Evolutionary conservation across 106 monocot genomes (phyloP).

Genomic region (Gastrodia elata): DNA sequence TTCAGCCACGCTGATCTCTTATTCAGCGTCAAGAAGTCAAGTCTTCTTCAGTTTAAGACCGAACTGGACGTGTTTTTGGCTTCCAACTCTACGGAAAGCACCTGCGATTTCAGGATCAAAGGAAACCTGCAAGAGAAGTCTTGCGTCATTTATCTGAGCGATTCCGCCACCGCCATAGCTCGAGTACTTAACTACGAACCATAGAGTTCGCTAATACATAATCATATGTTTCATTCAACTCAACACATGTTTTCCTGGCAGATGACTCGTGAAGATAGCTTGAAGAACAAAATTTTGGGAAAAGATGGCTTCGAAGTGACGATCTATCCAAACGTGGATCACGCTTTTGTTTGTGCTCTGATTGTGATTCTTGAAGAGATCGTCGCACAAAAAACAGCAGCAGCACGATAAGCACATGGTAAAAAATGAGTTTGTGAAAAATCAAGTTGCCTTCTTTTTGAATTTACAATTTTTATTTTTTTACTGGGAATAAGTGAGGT

Average conservation of each 20-base stretch:
- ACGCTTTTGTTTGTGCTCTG: constrained; percentile 31
- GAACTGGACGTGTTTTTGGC: constrained; percentile 38
- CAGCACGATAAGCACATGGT: no score
- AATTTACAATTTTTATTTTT: no score
- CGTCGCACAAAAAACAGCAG: no score
- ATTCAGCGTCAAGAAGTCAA: constrained; percentile 34
- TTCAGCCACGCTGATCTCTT: constrained; percentile 21
- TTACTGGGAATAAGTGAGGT: no score
- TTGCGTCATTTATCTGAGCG: constrained; percentile 30
- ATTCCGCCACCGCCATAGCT: constrained; percentile 13
- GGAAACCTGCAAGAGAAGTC: constrained; percentile 26
- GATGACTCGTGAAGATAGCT: constrained; percentile 14
- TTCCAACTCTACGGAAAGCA: constrained; percentile 21
- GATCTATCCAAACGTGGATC: constrained; percentile 26
- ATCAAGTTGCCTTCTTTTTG: no score
- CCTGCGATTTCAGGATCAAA: constrained; percentile 47
- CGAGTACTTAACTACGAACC: background rate
- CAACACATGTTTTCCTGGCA: no score
- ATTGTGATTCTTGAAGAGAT: constrained; percentile 28
- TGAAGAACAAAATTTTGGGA: constrained; percentile 17
- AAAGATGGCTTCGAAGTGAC: constrained; percentile 26
- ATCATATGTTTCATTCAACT: no score
- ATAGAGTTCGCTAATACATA: background rate
- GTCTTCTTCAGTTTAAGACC: constrained; percentile 24
- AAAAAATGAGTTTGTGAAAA: no score